Conservation (phyloP, 1,284 basidiomycete genomes). For the Leccinum pachyderme region DNA sequence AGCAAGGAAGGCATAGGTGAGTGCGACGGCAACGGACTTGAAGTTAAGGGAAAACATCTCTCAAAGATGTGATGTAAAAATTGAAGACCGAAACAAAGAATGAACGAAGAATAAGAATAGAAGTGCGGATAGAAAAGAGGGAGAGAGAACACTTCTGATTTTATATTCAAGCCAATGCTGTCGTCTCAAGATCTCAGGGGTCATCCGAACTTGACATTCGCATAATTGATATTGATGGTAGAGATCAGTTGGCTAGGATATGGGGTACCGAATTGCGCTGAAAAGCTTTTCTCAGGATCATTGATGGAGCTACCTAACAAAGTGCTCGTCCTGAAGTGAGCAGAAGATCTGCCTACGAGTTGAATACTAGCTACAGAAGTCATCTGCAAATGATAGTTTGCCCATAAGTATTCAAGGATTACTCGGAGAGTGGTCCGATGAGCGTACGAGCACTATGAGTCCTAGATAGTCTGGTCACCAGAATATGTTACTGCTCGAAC, state of each 20-base stretch:
- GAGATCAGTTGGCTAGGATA: not conserved
- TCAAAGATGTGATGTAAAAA: conserved; percentile 15
- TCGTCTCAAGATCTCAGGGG: not conserved
- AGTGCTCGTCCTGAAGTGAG: not conserved
- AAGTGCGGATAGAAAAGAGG: not conserved
- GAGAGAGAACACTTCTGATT: not conserved
- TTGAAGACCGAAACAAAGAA: not conserved
- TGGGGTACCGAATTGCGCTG: not conserved
- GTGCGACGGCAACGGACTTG: conserved; percentile 9
- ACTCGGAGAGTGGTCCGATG: not conserved
- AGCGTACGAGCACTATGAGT: too few species aligned
- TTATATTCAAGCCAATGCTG: conserved; percentile 5
- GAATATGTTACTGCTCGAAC: not conserved
- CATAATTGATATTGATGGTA: conserved; percentile 1
- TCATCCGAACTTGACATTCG: not conserved
- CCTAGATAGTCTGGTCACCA: too few species aligned
- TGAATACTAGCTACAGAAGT: not conserved
- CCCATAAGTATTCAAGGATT: not conserved
- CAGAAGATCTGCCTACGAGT: not conserved
- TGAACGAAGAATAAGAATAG: not conserved
- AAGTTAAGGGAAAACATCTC: conserved; percentile 18
- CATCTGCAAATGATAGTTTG: not conserved
- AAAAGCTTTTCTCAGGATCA: not conserved
- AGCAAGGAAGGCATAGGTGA: conserved; percentile 10
- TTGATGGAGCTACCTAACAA: not conserved